Conservation (phyloP, 2,329 filamentous ascomycete genomes). For the Diaporthe capsici region DNA sequence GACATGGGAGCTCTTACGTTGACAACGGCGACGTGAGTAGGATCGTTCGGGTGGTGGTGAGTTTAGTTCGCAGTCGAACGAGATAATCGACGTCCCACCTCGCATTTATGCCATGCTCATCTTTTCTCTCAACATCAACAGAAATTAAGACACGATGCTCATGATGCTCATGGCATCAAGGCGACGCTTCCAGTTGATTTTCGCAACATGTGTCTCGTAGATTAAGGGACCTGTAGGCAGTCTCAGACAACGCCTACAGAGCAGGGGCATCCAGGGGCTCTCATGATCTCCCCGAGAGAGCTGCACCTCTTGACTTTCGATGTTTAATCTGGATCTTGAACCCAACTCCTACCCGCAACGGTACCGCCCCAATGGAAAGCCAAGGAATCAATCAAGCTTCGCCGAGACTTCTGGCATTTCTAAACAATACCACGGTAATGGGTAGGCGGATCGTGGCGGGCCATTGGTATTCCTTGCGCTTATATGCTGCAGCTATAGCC, state of each 20-base stretch:
- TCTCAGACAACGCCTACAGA: background rate
- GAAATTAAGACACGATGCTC: background rate
- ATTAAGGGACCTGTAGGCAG: background rate
- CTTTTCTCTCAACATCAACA: no score
- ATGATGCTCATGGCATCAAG: background rate
- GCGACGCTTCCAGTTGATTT: background rate
- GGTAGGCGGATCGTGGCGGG: background rate
- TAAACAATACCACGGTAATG: conserved; percentile 4
- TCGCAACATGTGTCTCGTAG: background rate
- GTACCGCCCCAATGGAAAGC: background rate
- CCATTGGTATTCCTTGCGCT: background rate
- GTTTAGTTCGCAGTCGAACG: background rate
- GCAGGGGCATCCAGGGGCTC: background rate
- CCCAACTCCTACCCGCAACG: background rate
- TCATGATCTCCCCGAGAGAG: background rate
- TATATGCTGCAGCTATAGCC: conserved; percentile 17
- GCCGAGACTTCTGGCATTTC: conserved; percentile 27
- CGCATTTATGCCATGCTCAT: background rate
- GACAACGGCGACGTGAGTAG: background rate
- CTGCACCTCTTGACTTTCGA: background rate
- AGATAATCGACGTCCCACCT: background rate
- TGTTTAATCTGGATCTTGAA: conserved; percentile 4
- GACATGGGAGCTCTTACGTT: background rate
- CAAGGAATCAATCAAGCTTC: conserved; percentile 10
- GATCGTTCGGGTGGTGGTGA: background rate